Percentiles rank a stretch among this genome's conserved stretches.
These are phyloP conservation scores for Daldinia bambusicola DNA, from an alignment of 495 filamentous ascomycete species.

Conservation along the genomic window DNA sequence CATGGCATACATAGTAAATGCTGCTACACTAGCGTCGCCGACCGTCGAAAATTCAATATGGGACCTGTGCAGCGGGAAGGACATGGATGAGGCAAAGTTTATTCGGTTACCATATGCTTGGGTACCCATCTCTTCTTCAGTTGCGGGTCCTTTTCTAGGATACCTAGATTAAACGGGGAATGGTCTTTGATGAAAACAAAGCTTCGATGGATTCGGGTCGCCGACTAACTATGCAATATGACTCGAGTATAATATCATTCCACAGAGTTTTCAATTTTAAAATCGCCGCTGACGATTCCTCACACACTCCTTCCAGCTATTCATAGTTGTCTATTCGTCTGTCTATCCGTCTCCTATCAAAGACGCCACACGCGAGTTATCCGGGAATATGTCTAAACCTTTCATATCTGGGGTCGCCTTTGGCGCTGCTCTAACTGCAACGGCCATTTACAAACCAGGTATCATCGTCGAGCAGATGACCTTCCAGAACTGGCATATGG, in stretches of 20 bases:
- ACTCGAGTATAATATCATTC: slow-evolving; percentile 31
- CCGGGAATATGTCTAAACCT: slow-evolving; percentile 22
- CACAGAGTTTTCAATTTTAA: slow-evolving; percentile 11
- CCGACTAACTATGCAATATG: slow-evolving; percentile 31
- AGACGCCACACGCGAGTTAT: neutral
- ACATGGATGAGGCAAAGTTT: slow-evolving; percentile 23
- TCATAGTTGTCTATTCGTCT: neutral
- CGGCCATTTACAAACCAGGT: slow-evolving; percentile 63
- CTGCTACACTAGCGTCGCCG: slow-evolving; percentile 38
- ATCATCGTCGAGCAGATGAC: slow-evolving; percentile 65
- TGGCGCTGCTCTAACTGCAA: slow-evolving; percentile 63
- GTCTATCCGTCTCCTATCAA: neutral
- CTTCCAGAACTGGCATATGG: slow-evolving; percentile 66
- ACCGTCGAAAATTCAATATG: slow-evolving; percentile 31
- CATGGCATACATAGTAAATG: slow-evolving; percentile 2
- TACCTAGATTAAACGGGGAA: slow-evolving; percentile 9
- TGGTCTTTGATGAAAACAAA: slow-evolving; percentile 13
- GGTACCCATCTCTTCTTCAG: slow-evolving; percentile 2
- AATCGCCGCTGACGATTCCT: neutral
- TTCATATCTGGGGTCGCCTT: slow-evolving; percentile 61
- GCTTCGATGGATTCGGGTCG: slow-evolving; percentile 26
- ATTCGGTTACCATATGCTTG: slow-evolving; percentile 17
- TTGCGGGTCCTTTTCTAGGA: slow-evolving; percentile 31
- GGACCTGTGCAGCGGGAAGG: slow-evolving; percentile 15
- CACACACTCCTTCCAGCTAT: neutral